A percentile compares a stretch with the other conserved stretches of the same genome.
These are phyloP conservation scores for Pestalotiopsis sp. DNA, from an alignment of 2,329 filamentous ascomycete species.

Conservation along the genomic window DNA sequence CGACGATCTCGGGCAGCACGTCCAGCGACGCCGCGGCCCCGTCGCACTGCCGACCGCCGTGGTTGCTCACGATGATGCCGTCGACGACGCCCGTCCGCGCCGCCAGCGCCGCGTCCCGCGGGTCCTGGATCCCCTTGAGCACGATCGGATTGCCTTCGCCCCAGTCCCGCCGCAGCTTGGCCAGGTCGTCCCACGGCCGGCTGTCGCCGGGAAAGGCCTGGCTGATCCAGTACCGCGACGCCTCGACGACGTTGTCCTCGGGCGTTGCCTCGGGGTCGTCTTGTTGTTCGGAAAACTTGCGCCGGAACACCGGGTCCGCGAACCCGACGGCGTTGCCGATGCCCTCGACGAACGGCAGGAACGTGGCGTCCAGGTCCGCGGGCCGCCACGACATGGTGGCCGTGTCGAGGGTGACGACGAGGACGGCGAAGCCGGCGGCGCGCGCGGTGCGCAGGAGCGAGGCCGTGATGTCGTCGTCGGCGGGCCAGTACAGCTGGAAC, in stretches of 20 bases:
- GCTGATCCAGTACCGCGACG: conserved; percentile 54
- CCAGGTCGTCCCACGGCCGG: conserved; percentile 63
- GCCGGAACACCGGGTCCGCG: conserved; percentile 67
- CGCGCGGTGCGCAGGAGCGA: conserved; percentile 66
- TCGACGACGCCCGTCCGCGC: conserved; percentile 46
- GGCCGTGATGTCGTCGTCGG: conserved; percentile 65
- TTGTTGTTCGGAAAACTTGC: conserved; percentile 54
- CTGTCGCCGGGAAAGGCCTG: conserved; percentile 43
- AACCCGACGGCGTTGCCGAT: conserved; percentile 66
- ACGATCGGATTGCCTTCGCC: conserved; percentile 59
- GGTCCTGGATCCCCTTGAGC: conserved; percentile 60
- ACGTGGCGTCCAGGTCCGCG: conserved; percentile 65
- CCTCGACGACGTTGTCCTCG: conserved; percentile 52
- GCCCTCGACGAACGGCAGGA: conserved; percentile 61
- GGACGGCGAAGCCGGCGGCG: conserved; percentile 61
- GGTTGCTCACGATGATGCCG: conserved; percentile 53
- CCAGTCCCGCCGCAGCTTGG: conserved; percentile 62
- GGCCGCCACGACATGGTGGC: conserved; percentile 72
- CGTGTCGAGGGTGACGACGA: conserved; percentile 76
- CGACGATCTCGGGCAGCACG: conserved; percentile 55
- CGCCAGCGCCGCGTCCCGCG: conserved; percentile 51
- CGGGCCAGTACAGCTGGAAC: conserved; percentile 79
- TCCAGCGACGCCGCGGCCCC: conserved; percentile 16
- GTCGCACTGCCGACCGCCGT: conserved; percentile 51
- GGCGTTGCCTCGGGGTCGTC: conserved; percentile 40